Conservation (phyloP, 228 moss, liverwort and hornwort species). For the Sphagnum magellanicum region DNA sequence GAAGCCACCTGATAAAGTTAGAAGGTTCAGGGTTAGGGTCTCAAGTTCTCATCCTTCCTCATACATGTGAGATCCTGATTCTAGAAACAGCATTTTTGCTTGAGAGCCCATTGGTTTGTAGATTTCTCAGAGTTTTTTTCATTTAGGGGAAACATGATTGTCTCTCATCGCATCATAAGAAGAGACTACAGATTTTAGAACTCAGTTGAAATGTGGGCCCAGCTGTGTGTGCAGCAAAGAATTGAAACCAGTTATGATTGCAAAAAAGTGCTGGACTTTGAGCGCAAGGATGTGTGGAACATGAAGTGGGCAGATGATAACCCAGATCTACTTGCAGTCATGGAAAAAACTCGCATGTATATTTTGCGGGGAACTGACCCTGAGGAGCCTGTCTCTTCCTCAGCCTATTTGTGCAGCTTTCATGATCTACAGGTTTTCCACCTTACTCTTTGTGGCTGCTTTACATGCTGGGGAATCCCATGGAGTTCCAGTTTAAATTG, state of each 20-base stretch:
- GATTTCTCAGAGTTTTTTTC: no score
- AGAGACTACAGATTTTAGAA: neutral
- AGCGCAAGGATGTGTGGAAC: constrained; percentile 91
- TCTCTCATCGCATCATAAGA: neutral
- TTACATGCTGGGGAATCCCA: neutral
- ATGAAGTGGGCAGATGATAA: constrained; percentile 99
- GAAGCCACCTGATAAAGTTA: no score
- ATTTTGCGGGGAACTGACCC: constrained; percentile 88
- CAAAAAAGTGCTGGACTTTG: constrained; percentile 56
- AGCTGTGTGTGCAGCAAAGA: constrained; percentile 16
- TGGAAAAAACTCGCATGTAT: constrained; percentile 98
- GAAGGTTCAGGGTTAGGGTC: no score
- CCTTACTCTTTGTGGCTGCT: neutral
- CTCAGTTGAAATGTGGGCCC: neutral
- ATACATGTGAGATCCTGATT: no score
- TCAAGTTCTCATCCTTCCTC: no score
- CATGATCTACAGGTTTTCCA: constrained; percentile 66
- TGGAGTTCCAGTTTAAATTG: neutral
- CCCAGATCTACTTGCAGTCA: constrained; percentile 74
- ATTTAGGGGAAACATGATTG: neutral
- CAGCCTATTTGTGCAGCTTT: constrained; percentile 85
- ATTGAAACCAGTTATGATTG: constrained; percentile 9
- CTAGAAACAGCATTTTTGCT: no score
- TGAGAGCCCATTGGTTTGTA: no score
- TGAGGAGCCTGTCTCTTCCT: constrained; percentile 87